Percentiles rank a stretch among this genome's conserved stretches.
Evolutionary conservation across 441 rosid species (phyloP).

Genomic region (Kokia cookei): DNA sequence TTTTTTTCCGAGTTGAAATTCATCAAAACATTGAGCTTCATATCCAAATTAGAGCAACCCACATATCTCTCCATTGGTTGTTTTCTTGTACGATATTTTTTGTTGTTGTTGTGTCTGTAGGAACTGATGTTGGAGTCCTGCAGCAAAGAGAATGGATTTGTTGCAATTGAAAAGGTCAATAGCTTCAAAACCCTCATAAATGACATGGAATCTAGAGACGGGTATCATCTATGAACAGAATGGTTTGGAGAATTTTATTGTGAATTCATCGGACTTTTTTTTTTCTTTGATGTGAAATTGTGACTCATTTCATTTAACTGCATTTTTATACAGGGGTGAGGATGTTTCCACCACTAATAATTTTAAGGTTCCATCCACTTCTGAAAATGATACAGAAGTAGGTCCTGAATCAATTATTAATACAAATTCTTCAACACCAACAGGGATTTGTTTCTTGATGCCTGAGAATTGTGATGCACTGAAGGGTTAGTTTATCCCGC

Average conservation of each 20-base stretch:
- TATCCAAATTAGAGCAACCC: background rate
- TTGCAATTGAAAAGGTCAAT: slow-evolving; percentile 34
- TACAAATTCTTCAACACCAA: slow-evolving; percentile 30
- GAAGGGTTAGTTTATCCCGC: slow-evolving; percentile 43
- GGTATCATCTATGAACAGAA: slow-evolving; percentile 36
- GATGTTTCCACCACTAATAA: slow-evolving; percentile 31
- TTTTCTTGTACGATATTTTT: background rate
- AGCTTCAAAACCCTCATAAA: slow-evolving; percentile 24
- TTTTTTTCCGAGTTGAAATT: background rate
- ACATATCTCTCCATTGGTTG: background rate
- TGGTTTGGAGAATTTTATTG: slow-evolving; percentile 1
- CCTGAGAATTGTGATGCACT: slow-evolving; percentile 66
- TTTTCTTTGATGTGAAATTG: background rate
- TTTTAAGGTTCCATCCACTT: slow-evolving; percentile 24
- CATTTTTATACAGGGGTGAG: slow-evolving; percentile 43
- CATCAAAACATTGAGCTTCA: background rate
- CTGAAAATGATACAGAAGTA: slow-evolving; percentile 37
- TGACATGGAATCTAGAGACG: slow-evolving; percentile 32
- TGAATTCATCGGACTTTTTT: background rate
- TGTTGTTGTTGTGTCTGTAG: slow-evolving; percentile 21
- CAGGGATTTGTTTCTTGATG: slow-evolving; percentile 38
- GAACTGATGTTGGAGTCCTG: slow-evolving; percentile 47
- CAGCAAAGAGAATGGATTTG: slow-evolving; percentile 49
- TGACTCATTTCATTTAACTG: slow-evolving; percentile 3
- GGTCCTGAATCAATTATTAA: slow-evolving; percentile 24